These are phyloP conservation scores for Rhizoclosmatium globosum DNA, from an alignment of 192 early-diverging fungal species.

Conservation along the genomic window DNA sequence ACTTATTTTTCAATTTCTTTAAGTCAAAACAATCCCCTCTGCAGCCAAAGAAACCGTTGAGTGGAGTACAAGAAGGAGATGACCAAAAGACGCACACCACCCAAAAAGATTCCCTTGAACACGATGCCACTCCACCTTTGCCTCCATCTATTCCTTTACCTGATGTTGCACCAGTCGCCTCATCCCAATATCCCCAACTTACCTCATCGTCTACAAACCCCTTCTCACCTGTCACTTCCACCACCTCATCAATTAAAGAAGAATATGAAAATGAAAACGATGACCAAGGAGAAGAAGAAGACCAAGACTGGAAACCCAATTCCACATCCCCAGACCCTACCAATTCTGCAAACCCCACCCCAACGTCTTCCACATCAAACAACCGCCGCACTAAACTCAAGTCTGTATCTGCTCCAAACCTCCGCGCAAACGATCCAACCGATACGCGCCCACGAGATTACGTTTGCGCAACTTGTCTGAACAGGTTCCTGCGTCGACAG, in stretches of 20 bases:
- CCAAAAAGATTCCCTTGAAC: too few species aligned
- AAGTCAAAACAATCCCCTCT: too few species aligned
- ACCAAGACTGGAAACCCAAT: neutral
- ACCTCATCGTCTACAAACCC: too few species aligned
- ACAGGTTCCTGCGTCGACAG: conserved; percentile 12
- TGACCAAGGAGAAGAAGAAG: neutral
- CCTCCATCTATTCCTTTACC: too few species aligned
- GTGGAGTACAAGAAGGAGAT: too few species aligned
- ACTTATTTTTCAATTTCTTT: too few species aligned
- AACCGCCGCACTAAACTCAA: neutral
- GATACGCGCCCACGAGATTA: conserved; percentile 11
- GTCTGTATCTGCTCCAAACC: neutral
- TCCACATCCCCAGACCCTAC: neutral
- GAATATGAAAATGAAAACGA: conserved; percentile 1
- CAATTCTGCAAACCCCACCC: neutral
- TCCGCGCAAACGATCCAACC: neutral
- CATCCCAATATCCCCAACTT: too few species aligned
- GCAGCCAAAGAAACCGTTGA: too few species aligned
- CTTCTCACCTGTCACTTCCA: too few species aligned
- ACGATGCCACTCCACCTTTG: too few species aligned
- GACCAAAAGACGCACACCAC: too few species aligned
- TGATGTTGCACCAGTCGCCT: too few species aligned
- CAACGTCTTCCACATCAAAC: neutral
- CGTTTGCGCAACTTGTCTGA: neutral
- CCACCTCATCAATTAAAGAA: neutral